Conservation (phyloP, 2,329 filamentous ascomycete species). For the Alternaria viburni region DNA sequence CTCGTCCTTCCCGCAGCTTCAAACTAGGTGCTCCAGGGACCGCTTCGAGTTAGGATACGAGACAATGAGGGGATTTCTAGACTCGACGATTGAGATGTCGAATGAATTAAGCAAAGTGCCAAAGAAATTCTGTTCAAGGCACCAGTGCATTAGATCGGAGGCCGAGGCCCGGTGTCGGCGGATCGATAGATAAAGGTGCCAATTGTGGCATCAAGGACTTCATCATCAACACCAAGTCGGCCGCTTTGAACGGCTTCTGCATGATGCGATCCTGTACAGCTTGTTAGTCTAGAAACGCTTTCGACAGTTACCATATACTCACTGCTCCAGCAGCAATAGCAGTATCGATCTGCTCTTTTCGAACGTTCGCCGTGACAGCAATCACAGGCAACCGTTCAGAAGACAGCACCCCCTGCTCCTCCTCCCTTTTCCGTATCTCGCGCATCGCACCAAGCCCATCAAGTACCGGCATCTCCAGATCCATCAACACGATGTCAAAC, state of each 20-base stretch:
- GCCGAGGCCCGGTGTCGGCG: conserved; percentile 19
- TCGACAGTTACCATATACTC: conserved; percentile 4
- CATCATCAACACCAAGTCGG: conserved; percentile 44
- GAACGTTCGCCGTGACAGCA: conserved; percentile 48
- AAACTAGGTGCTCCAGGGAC: not conserved
- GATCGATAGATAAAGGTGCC: conserved; percentile 22
- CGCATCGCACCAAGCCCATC: conserved; percentile 53
- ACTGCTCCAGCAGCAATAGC: conserved; percentile 45
- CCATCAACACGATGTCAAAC: conserved; percentile 52
- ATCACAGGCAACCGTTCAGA: conserved; percentile 38
- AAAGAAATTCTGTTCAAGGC: conserved; percentile 10
- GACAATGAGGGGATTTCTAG: not conserved
- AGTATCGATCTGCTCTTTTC: conserved; percentile 44
- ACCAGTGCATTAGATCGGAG: conserved; percentile 19
- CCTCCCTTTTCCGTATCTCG: conserved; percentile 54
- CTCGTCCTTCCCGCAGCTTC: not conserved
- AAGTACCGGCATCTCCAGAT: conserved; percentile 64
- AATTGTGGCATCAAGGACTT: conserved; percentile 37
- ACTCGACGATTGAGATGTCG: not conserved
- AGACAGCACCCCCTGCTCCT: conserved; percentile 21
- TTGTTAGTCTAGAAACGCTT: not conserved
- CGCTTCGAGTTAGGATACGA: not conserved
- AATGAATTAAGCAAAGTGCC: not conserved
- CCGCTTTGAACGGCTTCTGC: conserved; percentile 47
- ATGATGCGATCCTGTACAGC: conserved; percentile 40